phyloP scores from a whole-genome alignment of 352 stramenopile species.

The Phytophthora pluvialis region DNA sequence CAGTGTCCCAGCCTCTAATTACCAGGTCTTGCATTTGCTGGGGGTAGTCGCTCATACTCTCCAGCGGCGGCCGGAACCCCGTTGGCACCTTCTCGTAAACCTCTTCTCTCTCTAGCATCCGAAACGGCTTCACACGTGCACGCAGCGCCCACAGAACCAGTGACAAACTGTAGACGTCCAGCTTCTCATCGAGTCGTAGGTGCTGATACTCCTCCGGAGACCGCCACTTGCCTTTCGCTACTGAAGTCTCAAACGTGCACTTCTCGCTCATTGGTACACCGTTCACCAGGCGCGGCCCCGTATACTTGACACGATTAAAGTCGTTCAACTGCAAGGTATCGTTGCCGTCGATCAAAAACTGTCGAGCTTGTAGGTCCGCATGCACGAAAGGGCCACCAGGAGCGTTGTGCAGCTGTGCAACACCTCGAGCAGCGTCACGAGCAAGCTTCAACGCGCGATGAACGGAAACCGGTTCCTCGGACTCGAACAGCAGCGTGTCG shows the following conservation, averaged over 20 bases:
- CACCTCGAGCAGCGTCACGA: conserved; percentile 58
- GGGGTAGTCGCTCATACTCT: conserved; percentile 65
- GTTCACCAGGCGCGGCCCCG: conserved; percentile 46
- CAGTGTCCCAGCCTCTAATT: conserved; percentile 53
- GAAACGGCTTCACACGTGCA: conserved; percentile 56
- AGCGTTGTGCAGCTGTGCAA: conserved; percentile 72
- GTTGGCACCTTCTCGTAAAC: conserved; percentile 64
- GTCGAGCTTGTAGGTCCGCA: conserved; percentile 78
- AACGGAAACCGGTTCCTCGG: conserved; percentile 46
- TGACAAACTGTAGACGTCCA: conserved; percentile 77
- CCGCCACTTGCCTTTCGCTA: conserved; percentile 84
- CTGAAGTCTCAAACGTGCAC: conserved; percentile 65
- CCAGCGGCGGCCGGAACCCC: conserved; percentile 50
- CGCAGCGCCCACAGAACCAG: conserved; percentile 71
- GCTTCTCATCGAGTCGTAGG: conserved; percentile 54
- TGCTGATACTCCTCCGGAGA: conserved; percentile 75
- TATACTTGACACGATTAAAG: conserved; percentile 85
- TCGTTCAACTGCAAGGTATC: conserved; percentile 77
- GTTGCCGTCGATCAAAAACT: conserved; percentile 74
- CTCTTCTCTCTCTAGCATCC: conserved; percentile 45
- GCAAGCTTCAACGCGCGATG: conserved; percentile 55
- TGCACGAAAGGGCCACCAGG: conserved; percentile 76
- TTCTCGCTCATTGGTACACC: conserved; percentile 44
- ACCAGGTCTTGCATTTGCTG: conserved; percentile 72
- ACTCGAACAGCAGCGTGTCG: conserved; percentile 68